These are phyloP conservation scores for Eurotiales sp. DNA, from an alignment of 2,329 filamentous ascomycete species.

Conservation along the genomic window DNA sequence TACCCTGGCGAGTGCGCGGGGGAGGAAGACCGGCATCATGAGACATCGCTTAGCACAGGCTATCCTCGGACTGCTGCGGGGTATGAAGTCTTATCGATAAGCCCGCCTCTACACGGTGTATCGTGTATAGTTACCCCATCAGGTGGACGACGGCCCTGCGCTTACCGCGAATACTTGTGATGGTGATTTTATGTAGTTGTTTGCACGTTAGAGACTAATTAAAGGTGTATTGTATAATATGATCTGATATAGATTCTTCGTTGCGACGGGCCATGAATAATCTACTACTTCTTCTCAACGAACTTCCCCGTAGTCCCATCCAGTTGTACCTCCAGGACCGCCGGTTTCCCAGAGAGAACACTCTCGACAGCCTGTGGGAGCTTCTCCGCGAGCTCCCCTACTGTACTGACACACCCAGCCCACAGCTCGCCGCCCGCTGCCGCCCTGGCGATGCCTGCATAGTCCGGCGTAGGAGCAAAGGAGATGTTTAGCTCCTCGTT, in stretches of 20 bases:
- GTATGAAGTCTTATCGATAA: neutral
- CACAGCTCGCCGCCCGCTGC: conserved; percentile 60
- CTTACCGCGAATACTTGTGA: no score
- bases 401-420: conserved; percentile 57
- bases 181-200: no score
- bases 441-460: conserved; percentile 64
- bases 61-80: neutral
- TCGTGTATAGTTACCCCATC: no score
- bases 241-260: no score
- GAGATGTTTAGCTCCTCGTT: conserved; percentile 65
- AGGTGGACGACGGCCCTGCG: no score
- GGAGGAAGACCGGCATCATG: no score
- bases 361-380: conserved; percentile 57
- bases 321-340: conserved; percentile 60
- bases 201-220: no score
- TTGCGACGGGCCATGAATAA: no score
- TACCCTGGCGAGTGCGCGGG: no score
- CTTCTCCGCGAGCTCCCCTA: conserved; percentile 51
- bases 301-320: conserved; percentile 56
- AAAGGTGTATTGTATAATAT: no score
- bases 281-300: conserved; percentile 17
- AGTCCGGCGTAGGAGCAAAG: conserved; percentile 64
- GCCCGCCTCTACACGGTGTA: no score
- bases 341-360: conserved; percentile 55
- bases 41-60: conserved; percentile 2